phyloP scores from a whole-genome alignment of 306 rosid genomes.

The Crotalaria pallida region DNA sequence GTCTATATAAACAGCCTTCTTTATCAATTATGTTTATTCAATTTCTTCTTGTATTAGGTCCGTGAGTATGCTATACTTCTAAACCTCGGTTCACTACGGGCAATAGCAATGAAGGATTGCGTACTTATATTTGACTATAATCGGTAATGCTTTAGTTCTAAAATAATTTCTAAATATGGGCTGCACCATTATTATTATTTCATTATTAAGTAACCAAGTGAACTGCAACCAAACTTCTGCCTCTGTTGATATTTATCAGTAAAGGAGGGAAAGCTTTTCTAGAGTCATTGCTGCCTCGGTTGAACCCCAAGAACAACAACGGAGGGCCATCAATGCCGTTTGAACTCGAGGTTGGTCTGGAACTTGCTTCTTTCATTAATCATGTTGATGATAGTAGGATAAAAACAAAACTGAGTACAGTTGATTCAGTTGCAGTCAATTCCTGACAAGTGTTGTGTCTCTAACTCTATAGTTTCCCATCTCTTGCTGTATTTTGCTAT shows the following conservation, averaged over 20 bases:
- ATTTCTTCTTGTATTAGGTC: slow-evolving; percentile 51
- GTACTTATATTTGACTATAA: slow-evolving; percentile 84
- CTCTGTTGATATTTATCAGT: slow-evolving; percentile 40
- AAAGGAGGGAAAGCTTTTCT: slow-evolving; percentile 93
- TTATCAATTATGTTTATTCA: background rate
- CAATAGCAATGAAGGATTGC: slow-evolving; percentile 87
- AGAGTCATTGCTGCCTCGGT: slow-evolving; percentile 74
- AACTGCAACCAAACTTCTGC: slow-evolving; percentile 21
- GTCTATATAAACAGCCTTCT: background rate
- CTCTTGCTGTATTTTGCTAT: background rate
- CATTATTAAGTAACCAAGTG: slow-evolving; percentile 5
- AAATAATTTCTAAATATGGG: slow-evolving; percentile 12
- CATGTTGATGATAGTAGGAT: background rate
- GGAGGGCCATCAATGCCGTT: slow-evolving; percentile 96
- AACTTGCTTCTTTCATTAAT: slow-evolving; percentile 10
- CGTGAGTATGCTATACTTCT: slow-evolving; percentile 92
- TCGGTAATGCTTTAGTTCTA: slow-evolving; percentile 46
- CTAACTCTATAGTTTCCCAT: background rate
- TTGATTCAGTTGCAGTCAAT: slow-evolving; percentile 2
- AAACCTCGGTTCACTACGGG: slow-evolving; percentile 88
- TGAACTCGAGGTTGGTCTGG: slow-evolving; percentile 78
- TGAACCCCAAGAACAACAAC: slow-evolving; percentile 67
- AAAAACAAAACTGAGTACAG: background rate
- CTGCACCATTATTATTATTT: background rate
- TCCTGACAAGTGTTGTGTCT: background rate